Percentiles rank a stretch among this genome's conserved stretches.
Evolutionary conservation across 2,329 filamentous ascomycete genomes (phyloP).

Genomic region (Colletotrichum paranaense): DNA sequence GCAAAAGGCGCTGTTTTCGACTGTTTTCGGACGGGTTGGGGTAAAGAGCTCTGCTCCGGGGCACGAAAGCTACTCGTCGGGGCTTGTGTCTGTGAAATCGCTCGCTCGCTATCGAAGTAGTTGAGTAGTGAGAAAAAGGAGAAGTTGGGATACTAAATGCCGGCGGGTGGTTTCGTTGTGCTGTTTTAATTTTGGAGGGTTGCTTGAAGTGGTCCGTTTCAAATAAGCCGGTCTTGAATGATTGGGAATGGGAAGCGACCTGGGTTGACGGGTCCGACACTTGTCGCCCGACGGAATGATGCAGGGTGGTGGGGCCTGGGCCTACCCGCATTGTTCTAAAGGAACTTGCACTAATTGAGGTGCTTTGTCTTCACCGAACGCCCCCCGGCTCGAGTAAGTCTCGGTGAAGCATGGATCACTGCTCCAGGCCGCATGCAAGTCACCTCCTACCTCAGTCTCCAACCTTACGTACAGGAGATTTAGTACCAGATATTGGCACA

Average conservation of each 20-base stretch:
- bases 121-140: neutral
- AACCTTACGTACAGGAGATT: neutral
- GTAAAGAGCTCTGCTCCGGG: slow-evolving; percentile 25
- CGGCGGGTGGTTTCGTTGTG: slow-evolving; percentile 20
- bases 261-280: slow-evolving; percentile 23
- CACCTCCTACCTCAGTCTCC: neutral
- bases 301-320: slow-evolving; percentile 26
- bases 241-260: slow-evolving; percentile 29
- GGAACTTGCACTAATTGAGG: slow-evolving; percentile 34
- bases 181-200: slow-evolving; percentile 17
- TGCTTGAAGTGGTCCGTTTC: slow-evolving; percentile 35
- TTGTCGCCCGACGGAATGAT: slow-evolving; percentile 30
- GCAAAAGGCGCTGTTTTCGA: neutral
- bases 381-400: slow-evolving; percentile 14
- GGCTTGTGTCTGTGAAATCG: neutral
- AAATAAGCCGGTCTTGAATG: slow-evolving; percentile 31
- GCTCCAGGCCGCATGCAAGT: neutral
- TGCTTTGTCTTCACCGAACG: slow-evolving; percentile 27
- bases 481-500: neutral
- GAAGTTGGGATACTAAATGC: neutral
- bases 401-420: slow-evolving; percentile 27
- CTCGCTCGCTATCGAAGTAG: slow-evolving; percentile 2
- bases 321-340: slow-evolving; percentile 33
- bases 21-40: slow-evolving; percentile 25
- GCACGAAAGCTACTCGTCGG: neutral